Evolutionary conservation across 345 rosid species (phyloP).

Genomic region (Eucalyptus camaldulensis): DNA sequence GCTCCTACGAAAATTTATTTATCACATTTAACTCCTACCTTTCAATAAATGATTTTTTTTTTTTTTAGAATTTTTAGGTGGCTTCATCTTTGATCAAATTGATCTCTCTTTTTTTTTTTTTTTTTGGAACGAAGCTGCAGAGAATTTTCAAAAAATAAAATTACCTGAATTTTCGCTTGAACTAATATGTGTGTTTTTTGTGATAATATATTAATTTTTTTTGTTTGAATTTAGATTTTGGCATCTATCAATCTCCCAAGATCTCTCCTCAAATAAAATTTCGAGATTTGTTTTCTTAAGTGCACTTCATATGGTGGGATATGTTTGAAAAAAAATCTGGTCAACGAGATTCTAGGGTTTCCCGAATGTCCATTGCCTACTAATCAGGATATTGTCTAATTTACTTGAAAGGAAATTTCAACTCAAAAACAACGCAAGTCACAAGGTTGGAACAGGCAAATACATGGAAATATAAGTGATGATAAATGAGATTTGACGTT

Average conservation of each 20-base stretch:
- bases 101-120: not conserved
- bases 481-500: not conserved
- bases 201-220: not conserved
- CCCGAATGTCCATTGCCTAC: not conserved
- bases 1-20: not conserved
- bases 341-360: not conserved
- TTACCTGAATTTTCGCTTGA: not conserved
- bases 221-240: not conserved
- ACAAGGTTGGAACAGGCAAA: not conserved
- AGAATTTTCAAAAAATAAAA: not conserved
- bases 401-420: not conserved
- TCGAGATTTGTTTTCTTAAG: not conserved
- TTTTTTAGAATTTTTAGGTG: not conserved
- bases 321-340: not conserved
- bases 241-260: not conserved
- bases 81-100: not conserved
- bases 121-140: not conserved
- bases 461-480: not conserved
- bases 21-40: not conserved
- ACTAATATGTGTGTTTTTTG: no score
- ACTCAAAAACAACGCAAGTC: not conserved
- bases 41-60: not conserved
- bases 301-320: not conserved
- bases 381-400: not conserved
- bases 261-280: not conserved